Evolutionary conservation across 768 basidiomycete species (phyloP), one percentile per base, ranked within the genome.

Genomic region (Kondoa malvinella): DNA sequence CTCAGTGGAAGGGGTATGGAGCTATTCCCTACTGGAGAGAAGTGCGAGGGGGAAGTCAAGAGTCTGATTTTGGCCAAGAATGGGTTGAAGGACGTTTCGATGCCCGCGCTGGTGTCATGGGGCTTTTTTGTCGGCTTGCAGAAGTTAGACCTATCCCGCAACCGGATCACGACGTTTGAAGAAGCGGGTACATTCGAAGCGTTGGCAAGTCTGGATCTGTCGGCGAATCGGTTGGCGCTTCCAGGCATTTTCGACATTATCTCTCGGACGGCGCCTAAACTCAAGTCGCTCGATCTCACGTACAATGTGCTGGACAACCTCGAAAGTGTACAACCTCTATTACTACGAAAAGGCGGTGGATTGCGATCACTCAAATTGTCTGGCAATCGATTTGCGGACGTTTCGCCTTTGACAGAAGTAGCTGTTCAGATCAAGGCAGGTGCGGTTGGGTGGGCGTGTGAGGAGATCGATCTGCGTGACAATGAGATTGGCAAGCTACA

Each of bases 281-380:
- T 63, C 3, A 63, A 63, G n/a, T 17, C 30, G 3, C 61, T 63
- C 27, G 61, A 63, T 63, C 61, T 63, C 29, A 63, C 61, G 27
- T 32, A 29, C 32, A 63, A 63, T n/a, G 21, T 30, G 29, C 30
- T 63, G 29, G 29, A 27, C 8, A 15, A 27, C 16, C 27, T 63
- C 32, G 3, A 27, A 63, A 8, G 27, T n/a, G 31, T 63, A 26
- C 29, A 63, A 27, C 3, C n/a, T 4, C 61, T 63, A 16, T 29
- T 63, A 16, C n/a, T 63, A 4, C 61, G 61, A 12, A 17, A 27
- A 32, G 15, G 26, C 27, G 61, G 61, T 32, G 61, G 27, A 8
- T 33, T 63, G 16, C 15, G 2, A 15, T 26, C 61, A 8, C 30
- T 63, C 27, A 63, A 63, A 33, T 33, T 63, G 27, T 27, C 61